A percentile compares a stretch with the other conserved stretches of the same genome.
phyloP scores from a whole-genome alignment of 345 rosid species.

The Brassica carinata region DNA sequence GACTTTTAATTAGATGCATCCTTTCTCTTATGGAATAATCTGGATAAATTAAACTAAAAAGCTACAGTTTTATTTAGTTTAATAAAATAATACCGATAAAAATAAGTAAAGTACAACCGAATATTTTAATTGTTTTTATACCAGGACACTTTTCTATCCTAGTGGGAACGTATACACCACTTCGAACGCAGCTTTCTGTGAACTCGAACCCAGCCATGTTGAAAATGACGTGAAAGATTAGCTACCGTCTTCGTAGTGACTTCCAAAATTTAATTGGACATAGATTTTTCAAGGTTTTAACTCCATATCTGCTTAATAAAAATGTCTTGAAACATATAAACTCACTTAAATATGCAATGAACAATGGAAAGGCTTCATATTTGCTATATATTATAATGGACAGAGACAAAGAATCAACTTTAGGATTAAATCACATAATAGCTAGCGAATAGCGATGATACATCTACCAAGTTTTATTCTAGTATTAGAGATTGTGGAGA shows the following conservation, averaged over 20 bases:
- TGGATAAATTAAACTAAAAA: neutral
- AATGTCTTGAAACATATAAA: neutral
- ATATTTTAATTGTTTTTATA: neutral
- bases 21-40: neutral
- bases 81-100: neutral
- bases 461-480: neutral
- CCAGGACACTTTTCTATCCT: constrained; percentile 3
- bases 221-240: constrained; percentile 27
- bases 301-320: neutral
- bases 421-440: constrained; percentile 5
- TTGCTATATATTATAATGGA: neutral
- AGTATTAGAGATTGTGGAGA: neutral
- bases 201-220: constrained; percentile 18
- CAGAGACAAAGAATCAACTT: constrained; percentile 3
- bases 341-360: neutral
- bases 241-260: constrained; percentile 5
- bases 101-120: neutral
- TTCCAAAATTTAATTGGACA: neutral
- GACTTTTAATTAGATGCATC: neutral
- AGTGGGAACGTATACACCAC: constrained; percentile 19
- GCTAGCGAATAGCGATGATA: neutral
- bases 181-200: constrained; percentile 16
- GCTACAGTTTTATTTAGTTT: neutral
- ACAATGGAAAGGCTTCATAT: neutral
- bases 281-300: neutral